These are phyloP conservation scores for Russula sp. DNA, from an alignment of 768 basidiomycete genomes.

Conservation along the genomic window DNA sequence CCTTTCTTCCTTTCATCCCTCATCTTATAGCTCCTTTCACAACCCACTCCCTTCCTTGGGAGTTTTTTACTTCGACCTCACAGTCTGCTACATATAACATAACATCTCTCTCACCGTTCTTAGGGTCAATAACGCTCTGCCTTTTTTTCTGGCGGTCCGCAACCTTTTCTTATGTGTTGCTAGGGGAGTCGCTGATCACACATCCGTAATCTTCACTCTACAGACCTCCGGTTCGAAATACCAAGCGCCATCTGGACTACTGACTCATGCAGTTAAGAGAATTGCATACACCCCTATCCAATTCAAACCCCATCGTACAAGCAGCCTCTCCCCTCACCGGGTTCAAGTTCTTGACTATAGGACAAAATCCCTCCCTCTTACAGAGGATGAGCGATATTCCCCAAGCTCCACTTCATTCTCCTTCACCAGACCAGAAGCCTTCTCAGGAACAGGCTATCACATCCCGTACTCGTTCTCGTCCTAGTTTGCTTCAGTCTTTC, in stretches of 20 bases:
- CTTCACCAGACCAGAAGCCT: background rate
- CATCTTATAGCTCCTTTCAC: background rate
- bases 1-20: background rate
- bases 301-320: background rate
- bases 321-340: background rate
- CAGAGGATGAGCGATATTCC: constrained; percentile 5
- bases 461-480: background rate
- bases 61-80: background rate
- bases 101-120: background rate
- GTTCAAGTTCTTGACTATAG: constrained; percentile 15
- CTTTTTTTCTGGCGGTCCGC: background rate
- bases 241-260: background rate
- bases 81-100: background rate
- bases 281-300: background rate
- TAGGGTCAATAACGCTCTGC: background rate
- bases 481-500: background rate
- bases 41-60: background rate
- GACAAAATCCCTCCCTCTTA: constrained; percentile 9
- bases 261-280: background rate
- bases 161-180: background rate
- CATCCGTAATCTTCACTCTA: background rate
- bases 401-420: background rate
- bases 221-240: background rate
- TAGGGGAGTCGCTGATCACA: background rate
- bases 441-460: background rate